These are phyloP conservation scores for Forsythia viridissima DNA, from an alignment of 257 asterid species.

Conservation along the genomic window DNA sequence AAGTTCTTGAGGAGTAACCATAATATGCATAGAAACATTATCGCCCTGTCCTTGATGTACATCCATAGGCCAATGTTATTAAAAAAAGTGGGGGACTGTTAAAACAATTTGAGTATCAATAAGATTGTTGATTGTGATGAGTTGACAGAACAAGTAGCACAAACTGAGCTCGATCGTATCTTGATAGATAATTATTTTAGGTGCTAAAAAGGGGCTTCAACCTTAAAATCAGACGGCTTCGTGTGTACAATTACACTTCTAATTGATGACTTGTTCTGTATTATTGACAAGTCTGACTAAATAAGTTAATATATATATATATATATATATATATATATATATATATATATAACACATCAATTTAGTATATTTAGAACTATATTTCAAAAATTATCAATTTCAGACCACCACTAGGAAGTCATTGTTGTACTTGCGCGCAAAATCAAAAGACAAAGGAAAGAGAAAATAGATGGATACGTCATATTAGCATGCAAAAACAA, in stretches of 20 bases:
- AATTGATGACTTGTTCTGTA: not conserved
- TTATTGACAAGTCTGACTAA: not conserved
- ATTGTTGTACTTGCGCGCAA: too few relatives aligned
- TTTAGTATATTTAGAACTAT: too few relatives aligned
- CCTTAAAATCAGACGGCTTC: not conserved
- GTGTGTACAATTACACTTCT: not conserved
- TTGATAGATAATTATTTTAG: not conserved
- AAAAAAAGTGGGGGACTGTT: not conserved
- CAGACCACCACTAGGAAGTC: too few relatives aligned
- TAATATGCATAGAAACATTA: not conserved
- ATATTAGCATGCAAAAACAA: not conserved
- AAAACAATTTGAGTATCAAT: not conserved
- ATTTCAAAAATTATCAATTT: too few relatives aligned
- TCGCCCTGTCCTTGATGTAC: not conserved
- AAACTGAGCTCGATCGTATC: not conserved
- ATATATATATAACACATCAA: too few relatives aligned
- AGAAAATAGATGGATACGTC: not conserved
- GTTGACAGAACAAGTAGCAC: not conserved
- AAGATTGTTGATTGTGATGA: not conserved
- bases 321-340: too few relatives aligned
- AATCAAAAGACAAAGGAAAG: not conserved
- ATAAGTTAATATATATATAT: too few relatives aligned
- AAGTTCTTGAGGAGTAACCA: not conserved
- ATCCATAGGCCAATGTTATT: not conserved
- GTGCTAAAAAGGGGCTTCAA: not conserved